Conservation (phyloP, 768 basidiomycete genomes). For the Podaxis sp. region DNA sequence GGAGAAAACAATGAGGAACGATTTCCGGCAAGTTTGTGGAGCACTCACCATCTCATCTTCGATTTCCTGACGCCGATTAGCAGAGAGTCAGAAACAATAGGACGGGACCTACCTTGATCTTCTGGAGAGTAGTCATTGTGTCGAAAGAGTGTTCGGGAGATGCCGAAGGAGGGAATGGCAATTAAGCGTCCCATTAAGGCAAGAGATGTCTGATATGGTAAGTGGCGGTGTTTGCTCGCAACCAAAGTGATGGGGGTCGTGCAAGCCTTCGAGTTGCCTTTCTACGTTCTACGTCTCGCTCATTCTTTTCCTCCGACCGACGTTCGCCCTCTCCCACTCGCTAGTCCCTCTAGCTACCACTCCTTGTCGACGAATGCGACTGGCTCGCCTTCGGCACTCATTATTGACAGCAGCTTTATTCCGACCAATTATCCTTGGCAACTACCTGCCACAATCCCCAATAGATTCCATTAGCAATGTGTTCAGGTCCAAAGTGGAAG, state of each 20-base stretch:
- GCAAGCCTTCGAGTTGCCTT: constrained; percentile 19
- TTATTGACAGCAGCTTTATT: constrained; percentile 18
- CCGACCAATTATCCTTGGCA: constrained; percentile 23
- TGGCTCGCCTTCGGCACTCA: constrained; percentile 44
- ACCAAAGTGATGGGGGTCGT: constrained; percentile 7
- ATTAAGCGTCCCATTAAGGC: background rate
- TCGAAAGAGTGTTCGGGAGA: constrained; percentile 31
- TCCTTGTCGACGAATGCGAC: constrained; percentile 42
- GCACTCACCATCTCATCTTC: constrained; percentile 92
- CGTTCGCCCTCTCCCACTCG: constrained; percentile 18
- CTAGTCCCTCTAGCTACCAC: constrained; percentile 26
- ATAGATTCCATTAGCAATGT: constrained; percentile 35
- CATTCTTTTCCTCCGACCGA: constrained; percentile 13
- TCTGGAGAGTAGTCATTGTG: constrained; percentile 88
- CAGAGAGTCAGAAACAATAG: constrained; percentile 19
- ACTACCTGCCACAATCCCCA: constrained; percentile 22
- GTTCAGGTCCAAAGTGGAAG: constrained; percentile 89
- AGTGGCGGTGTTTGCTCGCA: constrained; percentile 16
- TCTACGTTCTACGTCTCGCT: constrained; percentile 15
- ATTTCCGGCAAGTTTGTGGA: background rate
- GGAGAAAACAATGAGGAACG: constrained; percentile 18
- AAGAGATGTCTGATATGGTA: background rate
- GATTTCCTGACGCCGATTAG: constrained; percentile 61
- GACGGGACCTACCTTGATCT: constrained; percentile 63
- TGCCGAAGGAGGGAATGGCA: constrained; percentile 27